Evolutionary conservation across 2,329 filamentous ascomycete genomes (phyloP).

Genomic region (Triangularia verruculosa): DNA sequence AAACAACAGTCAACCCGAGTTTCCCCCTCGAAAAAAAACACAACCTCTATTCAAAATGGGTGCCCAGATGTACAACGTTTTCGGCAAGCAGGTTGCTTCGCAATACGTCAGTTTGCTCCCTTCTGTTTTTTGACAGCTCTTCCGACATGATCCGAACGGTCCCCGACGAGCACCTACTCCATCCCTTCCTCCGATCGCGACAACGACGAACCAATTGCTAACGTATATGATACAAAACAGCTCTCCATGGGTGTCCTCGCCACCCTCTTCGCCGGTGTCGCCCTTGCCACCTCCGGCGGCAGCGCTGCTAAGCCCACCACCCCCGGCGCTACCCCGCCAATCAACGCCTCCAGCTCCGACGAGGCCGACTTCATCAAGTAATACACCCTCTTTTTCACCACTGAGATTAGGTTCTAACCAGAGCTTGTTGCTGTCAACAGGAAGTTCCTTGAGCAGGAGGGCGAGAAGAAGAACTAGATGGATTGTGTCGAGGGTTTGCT

Average conservation of each 20-base stretch:
- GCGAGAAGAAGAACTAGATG: constrained; percentile 39
- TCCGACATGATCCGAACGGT: constrained; percentile 3
- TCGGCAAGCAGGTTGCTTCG: constrained; percentile 59
- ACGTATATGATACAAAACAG: constrained; percentile 36
- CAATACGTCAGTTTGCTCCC: constrained; percentile 54
- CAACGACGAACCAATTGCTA: constrained; percentile 14
- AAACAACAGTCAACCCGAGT: constrained; percentile 20
- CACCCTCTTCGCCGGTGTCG: constrained; percentile 48
- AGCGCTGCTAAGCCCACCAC: constrained; percentile 38
- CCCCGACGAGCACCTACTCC: too few relatives aligned
- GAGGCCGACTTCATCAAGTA: constrained; percentile 64
- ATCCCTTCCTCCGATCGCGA: constrained; percentile 1
- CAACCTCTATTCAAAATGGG: constrained; percentile 42
- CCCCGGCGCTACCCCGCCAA: constrained; percentile 47
- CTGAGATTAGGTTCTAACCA: constrained; percentile 2
- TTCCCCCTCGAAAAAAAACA: neutral
- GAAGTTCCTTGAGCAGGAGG: constrained; percentile 47
- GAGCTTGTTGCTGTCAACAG: constrained; percentile 40
- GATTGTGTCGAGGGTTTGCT: neutral
- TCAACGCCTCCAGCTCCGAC: constrained; percentile 60
- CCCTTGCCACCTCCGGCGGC: constrained; percentile 45
- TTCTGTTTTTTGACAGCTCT: neutral
- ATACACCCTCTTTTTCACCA: constrained; percentile 6
- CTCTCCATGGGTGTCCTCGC: constrained; percentile 57
- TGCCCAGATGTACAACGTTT: constrained; percentile 50